Evolutionary conservation across 2,329 filamentous ascomycete genomes (phyloP), one percentile per base, ranked within the genome.

Genomic region (Penicillium paneum): DNA sequence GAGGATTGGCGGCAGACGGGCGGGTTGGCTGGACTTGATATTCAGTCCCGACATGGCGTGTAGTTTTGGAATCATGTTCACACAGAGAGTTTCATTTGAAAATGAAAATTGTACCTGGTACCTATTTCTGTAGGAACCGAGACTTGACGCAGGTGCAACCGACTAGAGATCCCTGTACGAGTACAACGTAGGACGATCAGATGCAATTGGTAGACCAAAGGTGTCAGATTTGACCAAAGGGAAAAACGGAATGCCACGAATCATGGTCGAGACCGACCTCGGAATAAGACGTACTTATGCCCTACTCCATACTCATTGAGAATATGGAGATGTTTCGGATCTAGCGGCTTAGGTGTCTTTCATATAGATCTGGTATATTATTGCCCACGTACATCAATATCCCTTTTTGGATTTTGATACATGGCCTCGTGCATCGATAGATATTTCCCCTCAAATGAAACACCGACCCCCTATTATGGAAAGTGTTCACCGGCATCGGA

Each of bases 1-100:
- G 53, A 64, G 34, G 10, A 28, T 3, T 66, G 63, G 61, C 55
- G 69, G 24, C 62, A 57, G 0, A 63, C 68, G 13, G 73, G 71
- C 0, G 60, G 57, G 21, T 44, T 77, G 57, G 43, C 63, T 15
- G 64, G 63, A 15, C 52, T 55, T 62, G 44, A 59, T 10, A 28
- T 55, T 19, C 26, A 34, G 24, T 21, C 24, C 13, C 31, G 28
- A 12, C 17, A 26, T 31, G 49, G 28, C 10, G 10, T 0, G 8
- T 28, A 39, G 34, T 2, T 24, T 26, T 11, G 15, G 21, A n/a
- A 13, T 28, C 40, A 35, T 17, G 10, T 42, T 29, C 28, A 2
- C 10, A 26, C 44, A 29, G 3, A 19, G 7, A 13, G 12, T 15
- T 15, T 28, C 5, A 24, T 28, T 42, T 17, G 8, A 4, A 26